Evolutionary conservation across 1,284 basidiomycete genomes (phyloP).

Genomic region (Rhodotorula sp.): DNA sequence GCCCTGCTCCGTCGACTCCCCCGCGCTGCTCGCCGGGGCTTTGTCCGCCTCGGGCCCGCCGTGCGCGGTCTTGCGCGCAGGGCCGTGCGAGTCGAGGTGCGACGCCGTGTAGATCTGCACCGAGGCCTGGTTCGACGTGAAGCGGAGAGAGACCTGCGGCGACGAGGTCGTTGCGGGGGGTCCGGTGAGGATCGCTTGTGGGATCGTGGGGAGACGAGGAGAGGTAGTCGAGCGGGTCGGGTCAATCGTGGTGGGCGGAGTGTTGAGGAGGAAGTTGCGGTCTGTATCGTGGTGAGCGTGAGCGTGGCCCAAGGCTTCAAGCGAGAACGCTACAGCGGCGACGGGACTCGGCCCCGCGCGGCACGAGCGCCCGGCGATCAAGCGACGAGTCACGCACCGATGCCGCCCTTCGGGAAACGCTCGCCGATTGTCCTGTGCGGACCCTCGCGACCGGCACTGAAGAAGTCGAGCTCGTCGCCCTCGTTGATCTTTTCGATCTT

Average conservation of each 20-base stretch:
- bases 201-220: constrained; percentile 16
- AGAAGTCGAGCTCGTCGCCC: constrained; percentile 18
- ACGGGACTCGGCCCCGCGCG: neutral
- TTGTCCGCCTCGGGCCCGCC: constrained; percentile 1
- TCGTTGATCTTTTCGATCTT: constrained; percentile 4
- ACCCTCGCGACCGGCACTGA: neutral
- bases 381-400: constrained; percentile 17
- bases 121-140: constrained; percentile 28
- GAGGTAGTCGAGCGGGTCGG: constrained; percentile 9
- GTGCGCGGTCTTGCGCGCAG: constrained; percentile 17
- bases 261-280: constrained; percentile 33
- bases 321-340: no score
- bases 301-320: no score
- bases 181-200: constrained; percentile 35
- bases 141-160: constrained; percentile 15
- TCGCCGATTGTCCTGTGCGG: constrained; percentile 31
- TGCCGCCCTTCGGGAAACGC: constrained; percentile 26
- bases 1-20: neutral
- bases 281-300: constrained; percentile 12
- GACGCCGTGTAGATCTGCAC: constrained; percentile 38
- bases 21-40: neutral
- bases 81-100: constrained; percentile 21
- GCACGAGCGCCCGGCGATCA: no score
- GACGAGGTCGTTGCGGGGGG: constrained; percentile 3
- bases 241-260: neutral